Evolutionary conservation across 345 rosid species (phyloP).

Genomic region (Sonneratia caseolaris): DNA sequence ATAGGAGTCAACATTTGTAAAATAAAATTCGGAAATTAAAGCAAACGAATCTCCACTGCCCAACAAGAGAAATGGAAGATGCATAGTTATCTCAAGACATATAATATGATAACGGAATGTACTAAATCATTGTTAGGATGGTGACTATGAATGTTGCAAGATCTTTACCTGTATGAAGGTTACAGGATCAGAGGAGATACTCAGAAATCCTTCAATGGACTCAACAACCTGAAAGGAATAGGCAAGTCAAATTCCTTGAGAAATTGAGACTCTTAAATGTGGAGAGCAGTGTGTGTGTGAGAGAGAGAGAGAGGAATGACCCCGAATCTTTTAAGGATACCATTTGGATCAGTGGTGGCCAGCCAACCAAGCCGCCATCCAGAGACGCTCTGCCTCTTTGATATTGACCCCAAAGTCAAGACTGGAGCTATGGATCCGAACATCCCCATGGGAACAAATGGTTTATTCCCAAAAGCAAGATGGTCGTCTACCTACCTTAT

Average conservation of each 20-base stretch:
- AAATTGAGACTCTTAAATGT: neutral
- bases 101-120: too few relatives aligned
- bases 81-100: too few relatives aligned
- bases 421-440: constrained; percentile 51
- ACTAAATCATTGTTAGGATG: too few relatives aligned
- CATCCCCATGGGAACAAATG: constrained; percentile 58
- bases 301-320: constrained; percentile 14
- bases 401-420: constrained; percentile 54
- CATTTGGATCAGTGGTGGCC: constrained; percentile 43
- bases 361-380: constrained; percentile 86
- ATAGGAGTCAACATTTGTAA: neutral
- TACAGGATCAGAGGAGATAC: constrained; percentile 27
- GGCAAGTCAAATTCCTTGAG: neutral
- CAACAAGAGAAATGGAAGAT: too few relatives aligned
- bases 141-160: neutral
- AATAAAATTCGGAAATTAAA: too few relatives aligned
- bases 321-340: constrained; percentile 37
- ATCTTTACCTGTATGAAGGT: constrained; percentile 42
- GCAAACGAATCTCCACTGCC: too few relatives aligned
- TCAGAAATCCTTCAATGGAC: constrained; percentile 26
- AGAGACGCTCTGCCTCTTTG: constrained; percentile 70
- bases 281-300: neutral
- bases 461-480: constrained; percentile 39
- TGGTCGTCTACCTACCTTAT: constrained; percentile 60
- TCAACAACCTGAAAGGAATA: constrained; percentile 25